Base-by-base conservation (phyloP, 352 stramenopile genomes). In the Phytopythium vexans region DNA sequence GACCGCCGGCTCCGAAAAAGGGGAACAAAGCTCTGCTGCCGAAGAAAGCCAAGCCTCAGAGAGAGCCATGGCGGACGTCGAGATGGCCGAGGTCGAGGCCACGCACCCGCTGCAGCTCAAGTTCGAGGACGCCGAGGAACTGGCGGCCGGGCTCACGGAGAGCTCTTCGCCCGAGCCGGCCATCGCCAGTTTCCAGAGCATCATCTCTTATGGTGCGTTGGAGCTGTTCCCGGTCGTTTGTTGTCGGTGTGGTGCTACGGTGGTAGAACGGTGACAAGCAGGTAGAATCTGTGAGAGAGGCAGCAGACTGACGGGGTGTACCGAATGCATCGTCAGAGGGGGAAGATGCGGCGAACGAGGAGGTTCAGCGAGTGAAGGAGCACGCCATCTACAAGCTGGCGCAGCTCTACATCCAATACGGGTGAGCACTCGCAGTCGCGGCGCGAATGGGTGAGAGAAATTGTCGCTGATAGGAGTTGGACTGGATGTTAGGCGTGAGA, bases 371-470 rank as follows among this genome's bases (percentile, higher is more conserved):
- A 48, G 79, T 97, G 44, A 98, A 98, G 76, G 96, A 99, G 78
- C 85, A 97, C 49, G 74, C 93, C 39, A 96, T 99, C 56, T 99
- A 99, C 77, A 95, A 96, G 51, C 70, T 98, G 38, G 91, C 88
- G 7, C 77, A 96, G 56, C 70, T 96, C 21, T 97, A 96, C 68
- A 97, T 95, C 65, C 80, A 92, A 46, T 83, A 82, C 49, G 74
- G 82, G 62, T 84, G 86, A 43, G 70, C 41, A 38, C 44, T 14
- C 9, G 37, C 37, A 14, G 9, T 41, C 2, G 21, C 14, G 36
- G 6, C 6, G 36, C 16, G 14, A 10, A 41, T 47, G 45, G 2
- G 6, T 34, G 41, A 41, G 32, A 27, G 8, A 51, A 50, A 9
- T 14, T 32, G 12, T 14, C 15, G 21, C 3, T 14, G 15, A 10